Percentiles rank a stretch among this genome's conserved stretches.
Evolutionary conservation across 2,329 filamentous ascomycete species (phyloP).

Genomic region (Bipolaris sorokiniana): DNA sequence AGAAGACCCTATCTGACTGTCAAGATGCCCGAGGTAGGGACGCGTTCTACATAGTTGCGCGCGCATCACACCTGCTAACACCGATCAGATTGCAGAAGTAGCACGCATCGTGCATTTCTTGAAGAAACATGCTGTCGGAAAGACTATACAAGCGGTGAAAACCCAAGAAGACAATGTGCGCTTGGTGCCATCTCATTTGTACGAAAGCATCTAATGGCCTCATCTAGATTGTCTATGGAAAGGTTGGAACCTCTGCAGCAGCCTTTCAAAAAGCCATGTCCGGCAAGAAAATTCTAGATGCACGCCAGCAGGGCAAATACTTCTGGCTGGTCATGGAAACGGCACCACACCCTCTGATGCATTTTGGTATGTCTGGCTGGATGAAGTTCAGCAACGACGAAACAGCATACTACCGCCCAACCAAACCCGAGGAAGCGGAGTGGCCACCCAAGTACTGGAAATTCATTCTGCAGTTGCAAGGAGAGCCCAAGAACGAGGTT

Average conservation of each 20-base stretch:
- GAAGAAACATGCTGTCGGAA: constrained; percentile 81
- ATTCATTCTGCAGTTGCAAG: constrained; percentile 73
- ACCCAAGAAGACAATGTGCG: constrained; percentile 72
- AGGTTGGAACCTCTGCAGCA: constrained; percentile 78
- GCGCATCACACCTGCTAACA: constrained; percentile 14
- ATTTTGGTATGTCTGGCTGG: constrained; percentile 81
- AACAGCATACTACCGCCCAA: constrained; percentile 77
- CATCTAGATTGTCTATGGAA: constrained; percentile 77
- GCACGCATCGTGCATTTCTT: constrained; percentile 87
- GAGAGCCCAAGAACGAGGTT: constrained; percentile 65
- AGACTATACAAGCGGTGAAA: constrained; percentile 72
- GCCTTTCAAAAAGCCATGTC: constrained; percentile 76
- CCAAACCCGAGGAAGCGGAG: constrained; percentile 62
- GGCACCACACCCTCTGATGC: constrained; percentile 86
- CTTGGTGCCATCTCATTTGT: not conserved
- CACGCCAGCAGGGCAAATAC: constrained; percentile 92
- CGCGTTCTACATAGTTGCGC: constrained; percentile 1
- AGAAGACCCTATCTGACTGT: not conserved
- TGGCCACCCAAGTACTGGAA: constrained; percentile 96
- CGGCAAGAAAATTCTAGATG: constrained; percentile 73
- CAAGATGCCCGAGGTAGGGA: constrained; percentile 48
- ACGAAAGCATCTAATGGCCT: not conserved
- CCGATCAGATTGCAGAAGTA: constrained; percentile 62
- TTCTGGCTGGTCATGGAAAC: constrained; percentile 85
- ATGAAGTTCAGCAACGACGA: constrained; percentile 76